Evolutionary conservation across 2,329 filamentous ascomycete genomes (phyloP).

Genomic region (Pseudonectria foliicola): DNA sequence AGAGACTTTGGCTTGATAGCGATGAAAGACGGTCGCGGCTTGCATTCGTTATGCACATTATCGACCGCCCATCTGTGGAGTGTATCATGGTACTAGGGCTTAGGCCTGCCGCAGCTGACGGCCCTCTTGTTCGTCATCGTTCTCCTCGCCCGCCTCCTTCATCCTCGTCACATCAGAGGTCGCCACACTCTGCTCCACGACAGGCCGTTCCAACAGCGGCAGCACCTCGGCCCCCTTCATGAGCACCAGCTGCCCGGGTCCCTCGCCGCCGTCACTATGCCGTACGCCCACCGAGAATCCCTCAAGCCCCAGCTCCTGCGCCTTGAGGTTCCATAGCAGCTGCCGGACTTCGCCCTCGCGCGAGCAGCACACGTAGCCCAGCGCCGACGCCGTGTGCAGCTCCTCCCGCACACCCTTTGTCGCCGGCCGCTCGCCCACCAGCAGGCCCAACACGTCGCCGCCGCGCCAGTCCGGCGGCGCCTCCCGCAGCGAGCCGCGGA

Average conservation of each 20-base stretch:
- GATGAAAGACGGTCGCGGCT: too few species aligned
- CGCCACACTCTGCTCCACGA: too few species aligned
- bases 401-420: conserved; percentile 74
- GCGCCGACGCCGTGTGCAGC: conserved; percentile 57
- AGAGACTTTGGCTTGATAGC: too few species aligned
- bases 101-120: too few species aligned
- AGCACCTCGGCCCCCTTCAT: conserved; percentile 42
- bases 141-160: too few species aligned
- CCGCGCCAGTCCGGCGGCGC: conserved; percentile 68
- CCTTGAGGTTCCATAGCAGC: conserved; percentile 65
- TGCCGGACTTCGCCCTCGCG: conserved; percentile 53
- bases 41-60: too few species aligned
- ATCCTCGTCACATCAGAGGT: too few species aligned
- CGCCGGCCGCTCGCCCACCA: conserved; percentile 62
- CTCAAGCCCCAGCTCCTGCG: conserved; percentile 54
- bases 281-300: conserved; percentile 47
- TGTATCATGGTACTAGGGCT: too few species aligned
- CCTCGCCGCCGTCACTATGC: conserved; percentile 27
- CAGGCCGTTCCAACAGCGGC: conserved; percentile 11
- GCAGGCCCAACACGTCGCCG: conserved; percentile 57
- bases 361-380: conserved; percentile 63
- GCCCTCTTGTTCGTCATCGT: too few species aligned
- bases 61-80: too few species aligned
- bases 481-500: conserved; percentile 69
- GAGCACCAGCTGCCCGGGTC: conserved; percentile 39